Percentiles rank a stretch among this genome's conserved stretches.
Conservation (phyloP, 2,329 filamentous ascomycete genomes). For the Epichloe coenophiala region DNA sequence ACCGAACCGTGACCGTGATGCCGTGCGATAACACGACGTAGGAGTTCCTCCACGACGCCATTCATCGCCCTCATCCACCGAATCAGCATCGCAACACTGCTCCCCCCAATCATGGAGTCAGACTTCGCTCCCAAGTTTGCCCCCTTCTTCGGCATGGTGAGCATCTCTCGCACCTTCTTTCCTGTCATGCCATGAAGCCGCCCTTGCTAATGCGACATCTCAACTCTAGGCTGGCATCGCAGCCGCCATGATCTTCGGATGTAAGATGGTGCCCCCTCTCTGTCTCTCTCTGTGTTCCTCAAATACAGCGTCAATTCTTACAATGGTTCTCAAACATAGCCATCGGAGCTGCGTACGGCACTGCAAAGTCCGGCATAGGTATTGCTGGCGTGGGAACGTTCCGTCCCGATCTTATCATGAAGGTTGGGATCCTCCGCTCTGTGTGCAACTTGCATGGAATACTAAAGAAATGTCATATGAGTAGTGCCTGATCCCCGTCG, state of each 20-base stretch:
- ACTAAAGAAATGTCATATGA: background rate
- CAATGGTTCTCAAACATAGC: conserved; percentile 20
- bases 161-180: conserved; percentile 17
- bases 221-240: conserved; percentile 55
- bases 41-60: conserved; percentile 1
- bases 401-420: conserved; percentile 81
- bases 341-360: conserved; percentile 71
- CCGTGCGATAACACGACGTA: background rate
- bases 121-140: conserved; percentile 66
- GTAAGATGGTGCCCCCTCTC: conserved; percentile 33
- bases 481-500: conserved; percentile 71
- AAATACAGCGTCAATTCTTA: conserved; percentile 3
- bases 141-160: conserved; percentile 79
- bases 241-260: conserved; percentile 72
- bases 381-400: conserved; percentile 79
- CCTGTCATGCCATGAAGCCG: conserved; percentile 12
- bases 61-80: background rate
- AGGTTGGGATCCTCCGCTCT: conserved; percentile 35
- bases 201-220: conserved; percentile 2
- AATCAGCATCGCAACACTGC: background rate
- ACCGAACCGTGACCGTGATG: conserved; percentile 1
- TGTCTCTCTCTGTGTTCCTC: background rate
- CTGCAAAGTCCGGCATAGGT: conserved; percentile 77
- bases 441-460: too few species aligned
- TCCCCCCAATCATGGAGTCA: conserved; percentile 36